These are phyloP conservation scores for Herpotrichia juniperi DNA, from an alignment of 2,329 filamentous ascomycete genomes.

Conservation along the genomic window DNA sequence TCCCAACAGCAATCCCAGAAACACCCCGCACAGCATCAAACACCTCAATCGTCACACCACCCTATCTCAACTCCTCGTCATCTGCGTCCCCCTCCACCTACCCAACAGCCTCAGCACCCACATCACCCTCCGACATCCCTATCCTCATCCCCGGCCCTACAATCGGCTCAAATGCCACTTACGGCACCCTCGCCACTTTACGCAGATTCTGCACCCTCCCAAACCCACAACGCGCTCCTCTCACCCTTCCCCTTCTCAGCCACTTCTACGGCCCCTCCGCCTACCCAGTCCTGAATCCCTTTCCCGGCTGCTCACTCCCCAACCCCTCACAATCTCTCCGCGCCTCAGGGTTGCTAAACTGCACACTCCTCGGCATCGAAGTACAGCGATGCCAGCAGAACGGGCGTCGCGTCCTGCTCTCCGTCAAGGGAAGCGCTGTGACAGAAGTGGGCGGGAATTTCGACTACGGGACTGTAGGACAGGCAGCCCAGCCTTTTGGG, in stretches of 20 bases:
- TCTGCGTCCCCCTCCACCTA: background rate
- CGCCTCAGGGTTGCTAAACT: slow-evolving; percentile 48
- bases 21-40: too few species aligned
- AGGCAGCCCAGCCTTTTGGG: slow-evolving; percentile 10
- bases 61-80: background rate
- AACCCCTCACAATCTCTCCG: slow-evolving; percentile 36
- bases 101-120: background rate
- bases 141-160: background rate
- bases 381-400: slow-evolving; percentile 44
- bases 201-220: slow-evolving; percentile 28
- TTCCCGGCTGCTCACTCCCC: slow-evolving; percentile 40
- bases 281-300: slow-evolving; percentile 41
- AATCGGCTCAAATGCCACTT: slow-evolving; percentile 2
- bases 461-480: slow-evolving; percentile 21
- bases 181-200: slow-evolving; percentile 28
- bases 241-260: slow-evolving; percentile 43
- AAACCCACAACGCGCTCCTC: slow-evolving; percentile 34
- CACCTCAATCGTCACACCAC: background rate
- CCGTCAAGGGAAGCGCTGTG: slow-evolving; percentile 38
- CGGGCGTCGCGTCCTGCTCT: slow-evolving; percentile 50
- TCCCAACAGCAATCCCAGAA: too few species aligned
- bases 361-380: slow-evolving; percentile 42
- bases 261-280: slow-evolving; percentile 38
- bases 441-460: slow-evolving; percentile 22
- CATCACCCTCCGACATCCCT: background rate